Percentiles rank a stretch among this genome's conserved stretches.
Evolutionary conservation across 495 filamentous ascomycete genomes (phyloP).

Genomic region (Amphirosellinia nigrospora): DNA sequence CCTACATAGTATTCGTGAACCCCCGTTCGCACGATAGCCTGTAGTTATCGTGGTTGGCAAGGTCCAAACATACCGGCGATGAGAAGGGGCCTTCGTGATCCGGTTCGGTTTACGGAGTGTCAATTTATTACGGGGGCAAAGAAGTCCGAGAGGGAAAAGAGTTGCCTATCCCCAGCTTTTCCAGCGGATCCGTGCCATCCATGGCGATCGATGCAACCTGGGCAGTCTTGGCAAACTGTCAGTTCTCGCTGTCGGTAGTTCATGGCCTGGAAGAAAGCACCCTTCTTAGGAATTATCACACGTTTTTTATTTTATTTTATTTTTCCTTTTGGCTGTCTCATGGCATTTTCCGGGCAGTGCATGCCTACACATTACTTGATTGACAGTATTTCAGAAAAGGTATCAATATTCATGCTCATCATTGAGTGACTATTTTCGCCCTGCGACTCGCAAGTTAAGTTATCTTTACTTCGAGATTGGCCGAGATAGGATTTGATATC

Average conservation of each 20-base stretch:
- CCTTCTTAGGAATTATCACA: background rate
- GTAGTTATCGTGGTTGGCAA: background rate
- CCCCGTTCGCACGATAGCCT: background rate
- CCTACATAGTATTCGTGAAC: background rate
- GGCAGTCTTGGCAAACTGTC: constrained; percentile 14
- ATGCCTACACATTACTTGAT: background rate
- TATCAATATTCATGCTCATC: background rate
- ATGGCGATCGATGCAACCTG: constrained; percentile 25
- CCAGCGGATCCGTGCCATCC: constrained; percentile 26
- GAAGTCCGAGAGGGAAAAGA: constrained; percentile 10
- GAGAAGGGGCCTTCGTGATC: background rate
- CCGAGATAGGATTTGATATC: background rate
- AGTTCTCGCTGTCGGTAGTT: constrained; percentile 23
- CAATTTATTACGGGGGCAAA: constrained; percentile 16
- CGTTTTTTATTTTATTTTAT: background rate
- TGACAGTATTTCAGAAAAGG: background rate
- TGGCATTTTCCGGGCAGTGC: background rate
- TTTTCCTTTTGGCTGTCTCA: background rate
- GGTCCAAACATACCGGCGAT: constrained; percentile 2
- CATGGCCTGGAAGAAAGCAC: constrained; percentile 6
- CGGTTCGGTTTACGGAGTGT: constrained; percentile 24
- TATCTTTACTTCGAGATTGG: background rate
- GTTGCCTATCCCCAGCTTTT: constrained; percentile 17
- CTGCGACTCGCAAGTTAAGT: background rate
- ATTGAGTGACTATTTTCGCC: background rate